Base-by-base conservation (phyloP, 352 stramenopile genomes). In the Blastocystis sp. region DNA sequence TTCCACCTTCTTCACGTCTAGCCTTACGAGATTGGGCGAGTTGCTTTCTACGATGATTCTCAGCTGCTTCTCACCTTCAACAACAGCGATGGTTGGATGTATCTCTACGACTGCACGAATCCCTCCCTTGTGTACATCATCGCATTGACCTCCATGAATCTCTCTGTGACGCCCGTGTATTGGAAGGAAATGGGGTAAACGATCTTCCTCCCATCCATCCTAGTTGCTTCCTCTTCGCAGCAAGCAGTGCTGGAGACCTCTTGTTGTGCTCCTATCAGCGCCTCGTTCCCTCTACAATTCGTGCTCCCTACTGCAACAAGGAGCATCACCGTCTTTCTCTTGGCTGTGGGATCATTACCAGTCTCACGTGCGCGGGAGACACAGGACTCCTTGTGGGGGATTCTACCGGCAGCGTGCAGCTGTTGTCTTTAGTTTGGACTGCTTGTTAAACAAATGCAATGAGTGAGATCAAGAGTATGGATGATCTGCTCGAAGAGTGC, bases 271-370 rank as follows among this genome's bases (percentile, higher is more conserved):
- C 38, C 24, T 68, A 52, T n/a, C n/a, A 70, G 11, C 45, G 19
- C 48, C 54, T 84, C 11, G 65, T 11, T n/a, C 57, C 74, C 34
- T 34, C 74, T 4, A 54, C n/a, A 43, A 19, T 40, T 3, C 54
- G 28, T 52, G n/a, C 7, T 76, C 10, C 24, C 28, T 17, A 24
- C 28, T 76, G 6, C 48, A 57, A 63, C 34, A 66, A 68, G 17
- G 74, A 62, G 17, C 57, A 84, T 68, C 74, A 84, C 52, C 74
- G 74, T 21, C 68, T 84, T 43, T 59, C 52, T 19, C 24, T 84
- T 43, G 60, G 66, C 28, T 84, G 74, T 57, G 48, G 34, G 2
- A 19, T n/a, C 14, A 70, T 84, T 6, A 68, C 74, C 11, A 11
- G 10, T 52, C 21, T 84, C 6, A 14, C 14, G 48, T 57, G 48